These are phyloP conservation scores for Leccinum longicurvipes DNA, from an alignment of 768 basidiomycete species.

Conservation along the genomic window DNA sequence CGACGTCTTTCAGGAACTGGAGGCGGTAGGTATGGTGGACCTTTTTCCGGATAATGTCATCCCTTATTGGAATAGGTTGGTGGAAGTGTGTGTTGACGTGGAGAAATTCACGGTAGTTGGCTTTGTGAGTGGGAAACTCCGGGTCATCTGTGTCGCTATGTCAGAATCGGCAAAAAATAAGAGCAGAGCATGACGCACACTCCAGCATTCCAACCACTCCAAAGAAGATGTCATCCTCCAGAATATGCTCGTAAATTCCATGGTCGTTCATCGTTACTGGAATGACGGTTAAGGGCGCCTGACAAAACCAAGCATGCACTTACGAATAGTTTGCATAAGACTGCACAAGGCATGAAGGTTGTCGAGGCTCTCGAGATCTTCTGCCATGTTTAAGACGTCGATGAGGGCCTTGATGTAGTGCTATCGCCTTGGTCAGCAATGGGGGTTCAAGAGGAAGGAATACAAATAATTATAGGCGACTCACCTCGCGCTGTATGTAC, in stretches of 20 bases:
- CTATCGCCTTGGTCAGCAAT: constrained; percentile 37
- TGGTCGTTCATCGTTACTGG: constrained; percentile 95
- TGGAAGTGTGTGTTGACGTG: constrained; percentile 80
- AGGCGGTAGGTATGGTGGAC: constrained; percentile 97
- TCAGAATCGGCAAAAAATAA: constrained; percentile 8
- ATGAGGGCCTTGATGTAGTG: constrained; percentile 87
- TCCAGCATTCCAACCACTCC: constrained; percentile 96
- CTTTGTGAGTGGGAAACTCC: constrained; percentile 95
- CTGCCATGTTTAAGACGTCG: constrained; percentile 80
- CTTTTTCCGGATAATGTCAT: constrained; percentile 73
- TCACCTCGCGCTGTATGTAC: constrained; percentile 81
- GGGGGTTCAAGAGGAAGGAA: background rate
- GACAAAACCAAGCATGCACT: constrained; percentile 27
- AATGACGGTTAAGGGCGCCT: background rate
- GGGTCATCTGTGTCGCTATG: constrained; percentile 71
- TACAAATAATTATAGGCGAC: constrained; percentile 17
- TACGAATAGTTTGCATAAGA: constrained; percentile 93
- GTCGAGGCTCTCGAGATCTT: constrained; percentile 88
- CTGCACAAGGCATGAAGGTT: constrained; percentile 89
- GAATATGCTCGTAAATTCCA: constrained; percentile 88
- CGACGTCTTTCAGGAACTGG: constrained; percentile 97
- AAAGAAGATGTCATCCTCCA: constrained; percentile 89
- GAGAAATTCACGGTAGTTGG: constrained; percentile 94
- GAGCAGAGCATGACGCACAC: constrained; percentile 56
- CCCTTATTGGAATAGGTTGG: constrained; percentile 82